These are phyloP conservation scores for Thielaviopsis euricoi DNA, from an alignment of 2,329 filamentous ascomycete genomes.

Conservation along the genomic window DNA sequence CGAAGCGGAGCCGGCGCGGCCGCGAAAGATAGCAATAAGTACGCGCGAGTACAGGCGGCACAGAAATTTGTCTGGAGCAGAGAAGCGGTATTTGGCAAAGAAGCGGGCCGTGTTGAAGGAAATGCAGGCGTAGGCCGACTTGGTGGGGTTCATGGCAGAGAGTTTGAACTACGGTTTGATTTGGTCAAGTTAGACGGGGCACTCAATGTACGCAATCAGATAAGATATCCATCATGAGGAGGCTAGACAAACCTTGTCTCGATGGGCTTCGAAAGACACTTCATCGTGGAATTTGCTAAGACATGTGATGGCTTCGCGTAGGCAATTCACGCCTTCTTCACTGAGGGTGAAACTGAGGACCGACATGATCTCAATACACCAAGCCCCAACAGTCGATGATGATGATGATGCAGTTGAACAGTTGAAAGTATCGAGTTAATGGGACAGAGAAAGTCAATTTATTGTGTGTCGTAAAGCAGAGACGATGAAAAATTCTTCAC, in stretches of 20 bases:
- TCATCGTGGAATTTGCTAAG: constrained; percentile 67
- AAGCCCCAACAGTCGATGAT: no score
- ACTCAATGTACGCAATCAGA: no score
- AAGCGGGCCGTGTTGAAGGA: constrained; percentile 50
- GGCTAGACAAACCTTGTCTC: constrained; percentile 36
- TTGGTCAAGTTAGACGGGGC: constrained; percentile 24
- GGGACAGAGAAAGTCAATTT: neutral
- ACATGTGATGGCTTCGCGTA: constrained; percentile 60
- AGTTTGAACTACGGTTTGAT: constrained; percentile 50
- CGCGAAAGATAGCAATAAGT: constrained; percentile 59
- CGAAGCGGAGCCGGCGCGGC: constrained; percentile 41
- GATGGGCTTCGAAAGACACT: constrained; percentile 56
- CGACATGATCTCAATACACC: constrained; percentile 32
- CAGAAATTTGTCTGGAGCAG: constrained; percentile 42
- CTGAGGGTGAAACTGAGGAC: constrained; percentile 58
- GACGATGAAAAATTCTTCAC: neutral
- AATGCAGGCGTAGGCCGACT: constrained; percentile 63
- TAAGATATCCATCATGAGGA: no score
- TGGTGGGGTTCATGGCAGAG: constrained; percentile 63
- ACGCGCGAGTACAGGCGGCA: constrained; percentile 46
- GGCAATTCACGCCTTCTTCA: constrained; percentile 51
- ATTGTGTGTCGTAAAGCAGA: neutral
- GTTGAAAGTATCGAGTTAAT: neutral
- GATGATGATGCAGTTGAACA: constrained; percentile 21
- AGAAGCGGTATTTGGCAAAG: constrained; percentile 56